Percentiles rank a stretch among this genome's conserved stretches.
These are phyloP conservation scores for Pythium utonaiense DNA, from an alignment of 352 stramenopile genomes.

Conservation along the genomic window DNA sequence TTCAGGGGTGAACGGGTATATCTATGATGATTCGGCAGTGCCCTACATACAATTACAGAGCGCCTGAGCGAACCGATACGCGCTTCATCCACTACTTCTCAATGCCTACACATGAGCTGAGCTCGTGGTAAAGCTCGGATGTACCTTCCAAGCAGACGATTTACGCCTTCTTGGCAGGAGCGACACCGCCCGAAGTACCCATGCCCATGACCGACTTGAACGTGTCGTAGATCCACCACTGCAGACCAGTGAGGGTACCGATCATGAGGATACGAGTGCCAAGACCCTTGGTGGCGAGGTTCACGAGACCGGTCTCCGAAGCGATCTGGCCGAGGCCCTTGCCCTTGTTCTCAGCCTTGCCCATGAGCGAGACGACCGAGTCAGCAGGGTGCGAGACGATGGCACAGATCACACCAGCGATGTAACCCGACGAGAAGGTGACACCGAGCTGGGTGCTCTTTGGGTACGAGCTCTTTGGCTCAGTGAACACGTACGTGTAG, in stretches of 20 bases:
- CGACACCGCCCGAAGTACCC: slow-evolving; percentile 84
- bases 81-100: slow-evolving; percentile 7
- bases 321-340: slow-evolving; percentile 90
- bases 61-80: slow-evolving; percentile 19
- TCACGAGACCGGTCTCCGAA: slow-evolving; percentile 68
- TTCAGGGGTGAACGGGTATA: slow-evolving; percentile 17
- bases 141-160: neutral
- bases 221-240: slow-evolving; percentile 97
- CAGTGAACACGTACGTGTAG: slow-evolving; percentile 89
- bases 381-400: slow-evolving; percentile 99
- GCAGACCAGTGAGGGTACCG: slow-evolving; percentile 93
- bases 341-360: slow-evolving; percentile 89
- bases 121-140: neutral
- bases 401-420: slow-evolving; percentile 98
- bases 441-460: slow-evolving; percentile 95
- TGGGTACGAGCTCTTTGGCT: slow-evolving; percentile 89
- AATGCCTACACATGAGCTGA: neutral
- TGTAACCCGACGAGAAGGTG: slow-evolving; percentile 97
- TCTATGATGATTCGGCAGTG: slow-evolving; percentile 28
- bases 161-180: slow-evolving; percentile 71
- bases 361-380: slow-evolving; percentile 97
- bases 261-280: slow-evolving; percentile 95
- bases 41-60: slow-evolving; percentile 15
- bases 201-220: slow-evolving; percentile 93
- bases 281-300: slow-evolving; percentile 87